Evolutionary conservation across 192 early-diverging fungal species (phyloP).

Genomic region (Gaertneriomyces semiglobifer): DNA sequence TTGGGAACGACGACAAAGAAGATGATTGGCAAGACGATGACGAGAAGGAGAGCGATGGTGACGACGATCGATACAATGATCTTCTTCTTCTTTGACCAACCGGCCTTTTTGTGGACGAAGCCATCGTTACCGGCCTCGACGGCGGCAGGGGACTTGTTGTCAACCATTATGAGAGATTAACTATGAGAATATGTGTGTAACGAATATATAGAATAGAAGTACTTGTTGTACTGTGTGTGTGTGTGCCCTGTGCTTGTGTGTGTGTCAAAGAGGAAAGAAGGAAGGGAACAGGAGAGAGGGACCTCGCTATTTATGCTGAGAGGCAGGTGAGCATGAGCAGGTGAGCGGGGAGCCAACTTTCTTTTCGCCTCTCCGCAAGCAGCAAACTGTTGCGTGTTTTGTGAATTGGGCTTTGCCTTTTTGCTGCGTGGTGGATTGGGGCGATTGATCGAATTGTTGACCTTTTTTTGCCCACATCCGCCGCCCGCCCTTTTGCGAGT

Average conservation of each 20-base stretch:
- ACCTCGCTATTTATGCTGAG: no score
- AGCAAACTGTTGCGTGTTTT: no score
- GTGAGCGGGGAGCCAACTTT: no score
- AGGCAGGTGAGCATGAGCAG: no score
- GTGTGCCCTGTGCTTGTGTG: not conserved
- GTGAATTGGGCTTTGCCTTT: no score
- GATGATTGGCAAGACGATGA: slow-evolving; percentile 21
- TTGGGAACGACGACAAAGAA: slow-evolving; percentile 24
- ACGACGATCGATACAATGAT: slow-evolving; percentile 1
- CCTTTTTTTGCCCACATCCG: no score
- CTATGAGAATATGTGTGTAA: not conserved
- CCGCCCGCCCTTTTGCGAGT: no score
- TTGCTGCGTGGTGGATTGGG: no score
- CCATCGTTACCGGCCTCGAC: not conserved
- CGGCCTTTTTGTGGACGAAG: slow-evolving; percentile 4
- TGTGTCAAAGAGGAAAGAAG: not conserved
- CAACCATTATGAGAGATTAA: not conserved
- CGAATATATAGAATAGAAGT: not conserved
- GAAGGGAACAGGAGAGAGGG: not conserved
- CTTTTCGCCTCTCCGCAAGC: no score
- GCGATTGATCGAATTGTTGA: no score
- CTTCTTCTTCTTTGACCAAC: slow-evolving; percentile 14
- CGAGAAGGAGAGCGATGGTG: slow-evolving; percentile 9
- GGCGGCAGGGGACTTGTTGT: not conserved
- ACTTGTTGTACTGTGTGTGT: not conserved